Evolutionary conservation across 441 rosid species (phyloP), one percentile per base, ranked within the genome.

Genomic region (Adansonia rubrostipa): DNA sequence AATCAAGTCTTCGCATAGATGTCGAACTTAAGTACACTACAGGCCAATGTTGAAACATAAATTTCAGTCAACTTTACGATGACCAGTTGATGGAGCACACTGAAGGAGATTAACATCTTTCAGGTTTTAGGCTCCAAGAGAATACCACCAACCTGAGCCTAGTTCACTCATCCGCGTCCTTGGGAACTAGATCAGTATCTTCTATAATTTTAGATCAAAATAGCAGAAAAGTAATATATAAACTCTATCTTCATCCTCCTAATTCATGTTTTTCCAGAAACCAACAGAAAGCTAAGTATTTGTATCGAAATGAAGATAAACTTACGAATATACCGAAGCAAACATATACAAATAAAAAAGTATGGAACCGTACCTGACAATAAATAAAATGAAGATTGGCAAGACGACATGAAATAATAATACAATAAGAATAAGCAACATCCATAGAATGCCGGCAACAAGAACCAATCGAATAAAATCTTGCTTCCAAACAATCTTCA

Each of bases 381-480:
- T 86, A 94, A 89, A 10, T 89, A 77, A 50, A 86, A 76, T 0
- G 98, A 88, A 84, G 98, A 89, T 64, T 91, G 97, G 80, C 99
- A 96, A 69, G 98, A 92, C 98, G 63, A 96, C 80, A 78, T 94
- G 99, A 86, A 96, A 88, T 44, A 94, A 75, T 19, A 90, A 77
- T 1, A 87, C 95, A 80, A 83, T 13, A 67, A 94, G 94, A 80
- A 96, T 92, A 72, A 94, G 97, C 13, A 96, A 77, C 96, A 93
- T 92, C 99, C 96, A 96, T 50, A 88, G 74, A 45, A 96, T 90
- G 88, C 94, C 97, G 0, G 85, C 98, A 1, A 94, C 96, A 57
- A 94, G 87, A 82, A 93, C 88, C 87, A 96, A 82, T 17, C 94
- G 87, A 70, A 92, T 33, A 82, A 96, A 92, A 19, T 98, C 99